Evolutionary conservation across 2,329 filamentous ascomycete species (phyloP).

Genomic region (Trichoderma sp.): DNA sequence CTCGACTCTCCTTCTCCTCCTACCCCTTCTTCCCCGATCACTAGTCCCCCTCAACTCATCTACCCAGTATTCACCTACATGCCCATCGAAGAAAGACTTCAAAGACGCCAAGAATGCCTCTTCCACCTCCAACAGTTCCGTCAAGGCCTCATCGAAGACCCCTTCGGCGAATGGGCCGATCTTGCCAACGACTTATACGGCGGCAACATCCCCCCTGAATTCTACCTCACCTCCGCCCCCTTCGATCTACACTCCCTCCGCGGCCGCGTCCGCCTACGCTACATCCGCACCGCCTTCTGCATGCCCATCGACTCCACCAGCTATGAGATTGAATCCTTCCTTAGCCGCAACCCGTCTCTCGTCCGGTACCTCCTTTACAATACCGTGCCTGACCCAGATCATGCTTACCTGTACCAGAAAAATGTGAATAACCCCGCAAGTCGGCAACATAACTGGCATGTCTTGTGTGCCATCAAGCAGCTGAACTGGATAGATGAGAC

Average conservation of each 20-base stretch:
- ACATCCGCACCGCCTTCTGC: constrained; percentile 20
- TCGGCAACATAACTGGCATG: not conserved
- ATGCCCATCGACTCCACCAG: constrained; percentile 8
- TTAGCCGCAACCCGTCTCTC: constrained; percentile 25
- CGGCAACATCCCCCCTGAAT: not conserved
- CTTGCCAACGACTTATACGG: not conserved
- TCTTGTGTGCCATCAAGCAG: not conserved
- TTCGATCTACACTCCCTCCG: not conserved
- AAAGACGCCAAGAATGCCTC: not conserved
- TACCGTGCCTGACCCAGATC: constrained; percentile 4
- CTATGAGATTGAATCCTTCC: constrained; percentile 18
- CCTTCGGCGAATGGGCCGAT: not conserved
- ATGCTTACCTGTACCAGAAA: not conserved
- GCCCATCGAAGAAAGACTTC: not conserved
- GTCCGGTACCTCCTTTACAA: constrained; percentile 23
- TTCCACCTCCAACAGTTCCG: not conserved
- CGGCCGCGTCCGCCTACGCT: constrained; percentile 5
- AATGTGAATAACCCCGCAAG: not conserved
- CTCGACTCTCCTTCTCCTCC: not conserved
- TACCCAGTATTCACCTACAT: not conserved
- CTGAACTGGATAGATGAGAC: not conserved
- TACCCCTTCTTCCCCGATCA: not conserved
- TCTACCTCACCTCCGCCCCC: constrained; percentile 1
- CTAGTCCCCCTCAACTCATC: not conserved
- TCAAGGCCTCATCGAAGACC: not conserved